Evolutionary conservation across 805 yeast species (phyloP).

Genomic region (Spathaspora girioi): DNA sequence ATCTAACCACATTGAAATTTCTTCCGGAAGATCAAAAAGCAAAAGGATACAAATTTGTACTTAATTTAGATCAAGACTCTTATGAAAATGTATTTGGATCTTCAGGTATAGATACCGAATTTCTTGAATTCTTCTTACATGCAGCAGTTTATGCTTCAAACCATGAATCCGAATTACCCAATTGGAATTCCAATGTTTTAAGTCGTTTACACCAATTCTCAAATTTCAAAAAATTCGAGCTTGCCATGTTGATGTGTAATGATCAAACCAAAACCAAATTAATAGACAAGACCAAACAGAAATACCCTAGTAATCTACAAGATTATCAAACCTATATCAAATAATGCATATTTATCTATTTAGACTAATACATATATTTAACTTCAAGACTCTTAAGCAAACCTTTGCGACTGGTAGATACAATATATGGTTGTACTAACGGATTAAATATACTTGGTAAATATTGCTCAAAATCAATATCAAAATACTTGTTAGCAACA

Average conservation of each 20-base stretch:
- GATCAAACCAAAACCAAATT: constrained; percentile 11
- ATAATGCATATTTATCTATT: neutral
- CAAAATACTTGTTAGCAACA: constrained; percentile 27
- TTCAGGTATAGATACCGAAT: constrained; percentile 49
- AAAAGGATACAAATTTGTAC: constrained; percentile 34
- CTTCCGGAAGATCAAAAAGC: constrained; percentile 22
- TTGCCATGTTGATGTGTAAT: constrained; percentile 33
- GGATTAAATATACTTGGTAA: constrained; percentile 35
- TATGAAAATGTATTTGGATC: constrained; percentile 29
- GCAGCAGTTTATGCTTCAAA: constrained; percentile 26
- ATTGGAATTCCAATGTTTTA: constrained; percentile 16
- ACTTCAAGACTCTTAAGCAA: constrained; percentile 18
- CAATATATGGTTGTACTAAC: constrained; percentile 43
- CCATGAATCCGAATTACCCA: constrained; percentile 5
- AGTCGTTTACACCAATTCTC: constrained; percentile 23
- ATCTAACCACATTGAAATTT: constrained; percentile 19
- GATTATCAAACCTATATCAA: constrained; percentile 1
- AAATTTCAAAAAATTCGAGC: constrained; percentile 30
- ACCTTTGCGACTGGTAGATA: constrained; percentile 29
- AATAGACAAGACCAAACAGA: constrained; percentile 4
- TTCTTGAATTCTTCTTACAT: constrained; percentile 45
- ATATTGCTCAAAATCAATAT: constrained; percentile 36
- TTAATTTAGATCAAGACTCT: constrained; percentile 21
- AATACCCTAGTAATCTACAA: neutral
- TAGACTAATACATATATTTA: neutral